These are phyloP conservation scores for Yueomyces sp. DNA, from an alignment of 805 yeast genomes.

Conservation along the genomic window DNA sequence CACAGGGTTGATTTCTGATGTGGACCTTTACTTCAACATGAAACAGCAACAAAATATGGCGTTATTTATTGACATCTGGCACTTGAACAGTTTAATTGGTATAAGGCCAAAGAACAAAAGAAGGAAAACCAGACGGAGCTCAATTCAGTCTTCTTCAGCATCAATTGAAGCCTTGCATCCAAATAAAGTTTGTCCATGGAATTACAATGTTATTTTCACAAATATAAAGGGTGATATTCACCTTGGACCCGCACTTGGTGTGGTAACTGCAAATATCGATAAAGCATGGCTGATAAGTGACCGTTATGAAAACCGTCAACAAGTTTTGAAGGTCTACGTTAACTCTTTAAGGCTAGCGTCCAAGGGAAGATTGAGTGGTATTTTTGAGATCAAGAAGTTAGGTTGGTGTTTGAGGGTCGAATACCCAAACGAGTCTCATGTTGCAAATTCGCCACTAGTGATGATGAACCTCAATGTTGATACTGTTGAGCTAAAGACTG, in stretches of 20 bases:
- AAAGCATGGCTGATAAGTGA: slow-evolving; percentile 56
- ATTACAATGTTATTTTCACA: slow-evolving; percentile 40
- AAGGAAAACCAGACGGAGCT: not conserved
- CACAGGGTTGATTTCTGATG: slow-evolving; percentile 39
- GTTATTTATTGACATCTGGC: slow-evolving; percentile 74
- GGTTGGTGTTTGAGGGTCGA: slow-evolving; percentile 51
- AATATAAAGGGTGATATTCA: slow-evolving; percentile 48
- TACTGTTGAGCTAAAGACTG: slow-evolving; percentile 42
- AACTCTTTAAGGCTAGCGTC: slow-evolving; percentile 39
- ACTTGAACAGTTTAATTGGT: slow-evolving; percentile 31
- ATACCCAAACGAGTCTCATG: slow-evolving; percentile 43
- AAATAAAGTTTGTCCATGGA: slow-evolving; percentile 54
- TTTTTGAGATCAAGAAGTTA: slow-evolving; percentile 34
- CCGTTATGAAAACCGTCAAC: slow-evolving; percentile 58
- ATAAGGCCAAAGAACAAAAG: slow-evolving; percentile 3
- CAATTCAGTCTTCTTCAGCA: not conserved
- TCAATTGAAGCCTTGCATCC: not conserved
- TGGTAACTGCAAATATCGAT: slow-evolving; percentile 39
- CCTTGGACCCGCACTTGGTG: slow-evolving; percentile 75
- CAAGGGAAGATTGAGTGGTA: slow-evolving; percentile 74
- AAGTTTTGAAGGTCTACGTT: slow-evolving; percentile 49
- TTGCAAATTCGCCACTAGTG: slow-evolving; percentile 51
- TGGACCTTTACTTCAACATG: slow-evolving; percentile 53
- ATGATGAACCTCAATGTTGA: slow-evolving; percentile 45
- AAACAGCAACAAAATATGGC: slow-evolving; percentile 82